phyloP scores from a whole-genome alignment of 768 basidiomycete genomes.

The Suillus weaverae region DNA sequence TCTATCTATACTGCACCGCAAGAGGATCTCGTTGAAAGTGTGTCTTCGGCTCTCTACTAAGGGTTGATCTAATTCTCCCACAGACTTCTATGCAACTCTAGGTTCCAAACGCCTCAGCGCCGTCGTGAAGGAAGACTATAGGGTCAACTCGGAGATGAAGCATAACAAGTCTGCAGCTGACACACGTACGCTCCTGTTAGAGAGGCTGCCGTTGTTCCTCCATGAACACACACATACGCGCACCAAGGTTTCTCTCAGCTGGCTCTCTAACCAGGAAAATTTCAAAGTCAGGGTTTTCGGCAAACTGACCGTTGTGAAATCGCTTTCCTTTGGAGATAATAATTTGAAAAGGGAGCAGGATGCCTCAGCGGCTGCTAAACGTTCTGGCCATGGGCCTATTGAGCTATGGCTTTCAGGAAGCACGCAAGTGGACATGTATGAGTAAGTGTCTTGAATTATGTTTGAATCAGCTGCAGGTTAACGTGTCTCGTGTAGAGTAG shows the following conservation, averaged over 20 bases:
- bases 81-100: slow-evolving; percentile 74
- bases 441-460: slow-evolving; percentile 54
- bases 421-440: slow-evolving; percentile 84
- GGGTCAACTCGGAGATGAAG: slow-evolving; percentile 51
- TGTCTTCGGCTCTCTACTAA: not conserved
- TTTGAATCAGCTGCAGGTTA: slow-evolving; percentile 7
- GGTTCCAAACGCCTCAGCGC: slow-evolving; percentile 74
- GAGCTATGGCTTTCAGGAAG: slow-evolving; percentile 78
- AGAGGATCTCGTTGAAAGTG: slow-evolving; percentile 89
- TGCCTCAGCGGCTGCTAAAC: slow-evolving; percentile 69
- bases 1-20: slow-evolving; percentile 79
- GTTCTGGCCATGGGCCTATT: slow-evolving; percentile 56
- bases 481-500: slow-evolving; percentile 54
- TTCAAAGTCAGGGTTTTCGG: slow-evolving; percentile 71
- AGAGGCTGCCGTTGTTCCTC: slow-evolving; percentile 87
- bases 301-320: slow-evolving; percentile 62
- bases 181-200: slow-evolving; percentile 64
- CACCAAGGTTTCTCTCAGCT: slow-evolving; percentile 59
- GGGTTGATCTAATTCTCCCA: not conserved
- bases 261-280: slow-evolving; percentile 63
- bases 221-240: slow-evolving; percentile 80
- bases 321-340: slow-evolving; percentile 52
- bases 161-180: slow-evolving; percentile 50
- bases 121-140: slow-evolving; percentile 78
- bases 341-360: slow-evolving; percentile 58